Conservation (phyloP, 768 basidiomycete species). For the Pleurotus platypus region DNA sequence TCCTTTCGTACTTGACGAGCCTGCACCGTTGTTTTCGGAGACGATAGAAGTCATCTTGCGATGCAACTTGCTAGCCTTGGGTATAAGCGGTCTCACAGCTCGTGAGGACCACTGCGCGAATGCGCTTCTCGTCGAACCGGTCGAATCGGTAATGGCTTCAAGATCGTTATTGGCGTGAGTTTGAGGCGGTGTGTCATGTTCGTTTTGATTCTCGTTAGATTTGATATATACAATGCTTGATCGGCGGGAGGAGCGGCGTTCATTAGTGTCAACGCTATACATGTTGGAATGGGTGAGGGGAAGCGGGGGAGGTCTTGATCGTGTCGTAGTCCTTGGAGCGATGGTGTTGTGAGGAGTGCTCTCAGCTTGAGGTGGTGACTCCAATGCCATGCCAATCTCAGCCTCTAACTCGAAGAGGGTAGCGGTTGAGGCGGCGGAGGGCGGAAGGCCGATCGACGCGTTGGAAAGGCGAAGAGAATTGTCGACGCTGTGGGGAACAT, state of each 20-base stretch:
- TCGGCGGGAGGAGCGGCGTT: conserved; percentile 28
- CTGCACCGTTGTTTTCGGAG: conserved; percentile 17
- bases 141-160: conserved; percentile 17
- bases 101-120: conserved; percentile 46
- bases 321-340: conserved; percentile 28
- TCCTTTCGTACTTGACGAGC: conserved; percentile 20
- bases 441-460: conserved; percentile 32
- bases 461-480: conserved; percentile 49
- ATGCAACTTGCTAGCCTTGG: conserved; percentile 46
- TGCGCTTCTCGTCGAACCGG: conserved; percentile 31
- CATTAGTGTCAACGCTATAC: neutral
- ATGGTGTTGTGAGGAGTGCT: conserved; percentile 60
- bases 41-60: conserved; percentile 28
- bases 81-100: conserved; percentile 49
- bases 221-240: conserved; percentile 66
- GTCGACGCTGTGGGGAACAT: conserved; percentile 46
- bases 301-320: conserved; percentile 30
- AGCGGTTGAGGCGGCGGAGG: conserved; percentile 58
- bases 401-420: conserved; percentile 58
- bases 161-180: conserved; percentile 14
- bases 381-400: conserved; percentile 20
- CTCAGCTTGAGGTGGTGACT: conserved; percentile 49
- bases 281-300: conserved; percentile 24
- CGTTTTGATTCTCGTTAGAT: conserved; percentile 41
- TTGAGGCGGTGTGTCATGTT: conserved; percentile 16